phyloP scores from a whole-genome alignment of 208 protist genomes.

The Crithidia expoeki region DNA sequence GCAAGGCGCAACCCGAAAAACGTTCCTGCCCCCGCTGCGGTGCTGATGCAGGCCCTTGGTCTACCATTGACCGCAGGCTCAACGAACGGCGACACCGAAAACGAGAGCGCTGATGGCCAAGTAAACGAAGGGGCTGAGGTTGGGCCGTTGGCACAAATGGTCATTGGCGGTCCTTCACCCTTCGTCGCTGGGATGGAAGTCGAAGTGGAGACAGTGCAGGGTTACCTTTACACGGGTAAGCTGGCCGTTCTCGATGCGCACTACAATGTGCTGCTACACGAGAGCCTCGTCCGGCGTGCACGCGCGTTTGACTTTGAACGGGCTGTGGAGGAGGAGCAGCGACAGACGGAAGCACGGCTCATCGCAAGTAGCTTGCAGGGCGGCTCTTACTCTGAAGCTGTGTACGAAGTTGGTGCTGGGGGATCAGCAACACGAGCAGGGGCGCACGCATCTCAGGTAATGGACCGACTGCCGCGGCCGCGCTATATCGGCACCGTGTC shows the following conservation, averaged over 20 bases:
- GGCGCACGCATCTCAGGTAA: slow-evolving; percentile 11
- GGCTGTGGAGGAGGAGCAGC: slow-evolving; percentile 26
- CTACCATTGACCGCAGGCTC: neutral
- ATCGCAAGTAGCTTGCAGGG: slow-evolving; percentile 25
- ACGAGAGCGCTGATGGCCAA: neutral
- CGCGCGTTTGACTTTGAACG: slow-evolving; percentile 72
- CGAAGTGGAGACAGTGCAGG: slow-evolving; percentile 85
- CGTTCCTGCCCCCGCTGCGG: slow-evolving; percentile 34
- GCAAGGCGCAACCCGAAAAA: neutral
- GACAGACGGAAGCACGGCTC: slow-evolving; percentile 23
- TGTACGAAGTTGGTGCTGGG: neutral
- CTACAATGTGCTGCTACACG: slow-evolving; percentile 78
- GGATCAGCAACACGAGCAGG: neutral
- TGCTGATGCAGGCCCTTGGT: slow-evolving; percentile 31
- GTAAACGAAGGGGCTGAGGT: too few relatives aligned
- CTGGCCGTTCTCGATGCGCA: slow-evolving; percentile 65
- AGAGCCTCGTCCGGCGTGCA: slow-evolving; percentile 60
- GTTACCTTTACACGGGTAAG: slow-evolving; percentile 79
- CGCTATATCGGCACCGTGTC: slow-evolving; percentile 72
- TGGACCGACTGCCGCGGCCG: slow-evolving; percentile 46
- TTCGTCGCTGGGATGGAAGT: slow-evolving; percentile 38
- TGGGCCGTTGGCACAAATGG: neutral
- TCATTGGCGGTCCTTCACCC: neutral
- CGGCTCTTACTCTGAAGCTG: neutral
- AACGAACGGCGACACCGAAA: neutral